Evolutionary conservation across 169 alveolate species (phyloP).

Genomic region (Neospora caninum): DNA sequence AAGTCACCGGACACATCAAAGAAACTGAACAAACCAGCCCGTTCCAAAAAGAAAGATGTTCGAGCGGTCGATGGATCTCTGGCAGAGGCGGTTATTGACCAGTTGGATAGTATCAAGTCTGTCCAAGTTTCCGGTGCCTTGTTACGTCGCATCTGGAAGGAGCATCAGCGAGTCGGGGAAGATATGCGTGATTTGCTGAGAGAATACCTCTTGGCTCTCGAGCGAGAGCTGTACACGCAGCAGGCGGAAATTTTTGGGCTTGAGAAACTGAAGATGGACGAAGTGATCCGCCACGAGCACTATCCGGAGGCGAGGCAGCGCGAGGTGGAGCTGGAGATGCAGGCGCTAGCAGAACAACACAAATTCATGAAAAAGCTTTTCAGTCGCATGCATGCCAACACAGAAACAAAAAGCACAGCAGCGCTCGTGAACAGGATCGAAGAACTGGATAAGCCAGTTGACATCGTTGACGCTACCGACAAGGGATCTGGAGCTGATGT

Average conservation of each 20-base stretch:
- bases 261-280: conserved; percentile 19
- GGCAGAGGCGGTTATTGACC: background rate
- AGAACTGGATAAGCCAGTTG: conserved; percentile 18
- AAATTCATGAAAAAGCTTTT: background rate
- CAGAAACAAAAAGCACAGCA: background rate
- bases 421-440: conserved; percentile 30
- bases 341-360: background rate
- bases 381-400: background rate
- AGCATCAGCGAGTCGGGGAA: conserved; percentile 21
- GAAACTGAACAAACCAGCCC: no score
- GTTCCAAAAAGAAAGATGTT: no score
- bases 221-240: background rate
- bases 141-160: background rate
- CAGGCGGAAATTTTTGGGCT: conserved; percentile 21
- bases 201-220: conserved; percentile 18
- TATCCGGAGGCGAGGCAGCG: background rate
- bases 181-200: conserved; percentile 1
- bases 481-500: background rate
- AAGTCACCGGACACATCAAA: no score
- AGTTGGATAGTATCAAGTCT: background rate
- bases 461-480: background rate
- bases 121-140: background rate
- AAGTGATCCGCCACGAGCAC: conserved; percentile 11
- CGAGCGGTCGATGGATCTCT: background rate
- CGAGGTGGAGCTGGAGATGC: conserved; percentile 15